These are phyloP conservation scores for Calonectria pteridis DNA, from an alignment of 2,329 filamentous ascomycete genomes.

Conservation along the genomic window DNA sequence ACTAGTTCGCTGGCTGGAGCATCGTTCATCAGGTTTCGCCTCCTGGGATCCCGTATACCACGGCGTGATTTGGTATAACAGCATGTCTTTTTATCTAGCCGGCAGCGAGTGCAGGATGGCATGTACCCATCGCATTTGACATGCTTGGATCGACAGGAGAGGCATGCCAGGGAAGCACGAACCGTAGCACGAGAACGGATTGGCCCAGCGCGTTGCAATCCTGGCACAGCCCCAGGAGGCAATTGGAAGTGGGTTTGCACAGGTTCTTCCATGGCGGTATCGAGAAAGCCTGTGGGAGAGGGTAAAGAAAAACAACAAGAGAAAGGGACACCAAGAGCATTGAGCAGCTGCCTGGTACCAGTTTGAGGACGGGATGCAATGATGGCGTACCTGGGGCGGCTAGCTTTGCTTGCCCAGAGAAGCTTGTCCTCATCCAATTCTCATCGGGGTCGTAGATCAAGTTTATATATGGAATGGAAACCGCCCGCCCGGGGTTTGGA, in stretches of 20 bases:
- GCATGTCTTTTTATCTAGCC: slow-evolving; percentile 29
- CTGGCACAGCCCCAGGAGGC: slow-evolving; percentile 4
- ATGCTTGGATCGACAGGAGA: slow-evolving; percentile 39
- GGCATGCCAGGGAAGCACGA: slow-evolving; percentile 40
- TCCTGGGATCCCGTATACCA: slow-evolving; percentile 34
- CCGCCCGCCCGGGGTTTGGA: background rate
- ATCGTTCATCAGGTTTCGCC: slow-evolving; percentile 26
- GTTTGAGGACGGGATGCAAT: slow-evolving; percentile 3
- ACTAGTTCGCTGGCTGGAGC: slow-evolving; percentile 5
- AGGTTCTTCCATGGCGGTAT: slow-evolving; percentile 30
- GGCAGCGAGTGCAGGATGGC: slow-evolving; percentile 38
- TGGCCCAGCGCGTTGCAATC: slow-evolving; percentile 27
- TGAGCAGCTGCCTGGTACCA: slow-evolving; percentile 21
- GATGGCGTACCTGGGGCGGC: slow-evolving; percentile 16
- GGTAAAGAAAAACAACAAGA: slow-evolving; percentile 8
- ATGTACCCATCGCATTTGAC: slow-evolving; percentile 35
- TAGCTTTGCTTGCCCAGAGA: slow-evolving; percentile 21
- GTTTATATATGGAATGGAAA: background rate
- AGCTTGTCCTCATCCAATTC: slow-evolving; percentile 9
- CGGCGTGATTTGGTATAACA: slow-evolving; percentile 38
- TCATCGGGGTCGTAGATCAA: background rate
- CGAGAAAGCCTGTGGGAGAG: background rate
- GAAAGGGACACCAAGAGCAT: background rate
- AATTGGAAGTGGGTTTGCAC: slow-evolving; percentile 16
- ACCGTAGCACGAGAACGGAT: slow-evolving; percentile 28